Conservation (phyloP, 305 asterid genomes). For the Fraxinus angustifolia region DNA sequence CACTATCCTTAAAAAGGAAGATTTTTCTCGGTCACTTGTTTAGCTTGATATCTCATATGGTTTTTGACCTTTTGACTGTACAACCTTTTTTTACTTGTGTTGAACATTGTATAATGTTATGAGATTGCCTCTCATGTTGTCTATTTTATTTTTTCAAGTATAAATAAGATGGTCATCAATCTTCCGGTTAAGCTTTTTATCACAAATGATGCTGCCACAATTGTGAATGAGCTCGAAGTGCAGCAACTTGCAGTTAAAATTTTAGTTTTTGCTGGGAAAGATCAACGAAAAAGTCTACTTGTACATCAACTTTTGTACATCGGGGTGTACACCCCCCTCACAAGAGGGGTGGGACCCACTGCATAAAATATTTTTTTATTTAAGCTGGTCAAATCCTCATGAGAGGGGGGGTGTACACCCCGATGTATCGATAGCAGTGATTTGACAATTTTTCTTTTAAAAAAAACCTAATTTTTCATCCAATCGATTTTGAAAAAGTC, state of each 20-base stretch:
- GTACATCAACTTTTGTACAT: no score
- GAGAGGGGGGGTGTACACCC: no score
- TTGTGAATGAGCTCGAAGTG: conserved; percentile 90
- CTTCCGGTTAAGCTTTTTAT: conserved; percentile 85
- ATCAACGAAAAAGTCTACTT: no score
- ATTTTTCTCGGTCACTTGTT: neutral
- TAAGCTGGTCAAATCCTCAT: no score
- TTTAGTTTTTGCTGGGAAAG: conserved; percentile 88
- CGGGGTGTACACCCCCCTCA: no score
- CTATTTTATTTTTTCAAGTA: conserved; percentile 46
- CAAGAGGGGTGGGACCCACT: no score
- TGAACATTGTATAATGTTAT: neutral
- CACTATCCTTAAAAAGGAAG: neutral
- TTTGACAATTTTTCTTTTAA: no score
- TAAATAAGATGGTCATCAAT: conserved; percentile 97
- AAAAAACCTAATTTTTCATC: no score
- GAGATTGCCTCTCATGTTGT: conserved; percentile 6
- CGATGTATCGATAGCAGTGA: no score
- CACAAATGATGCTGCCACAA: conserved; percentile 94
- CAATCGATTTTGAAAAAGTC: no score
- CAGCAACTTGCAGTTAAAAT: conserved; percentile 98
- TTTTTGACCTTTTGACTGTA: neutral
- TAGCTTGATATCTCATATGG: neutral
- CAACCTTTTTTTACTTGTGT: neutral
- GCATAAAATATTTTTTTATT: no score